Percentiles rank a stretch among this genome's conserved stretches.
These are phyloP conservation scores for Metschnikowia orientalis DNA, from an alignment of 805 yeast genomes.

Conservation along the genomic window DNA sequence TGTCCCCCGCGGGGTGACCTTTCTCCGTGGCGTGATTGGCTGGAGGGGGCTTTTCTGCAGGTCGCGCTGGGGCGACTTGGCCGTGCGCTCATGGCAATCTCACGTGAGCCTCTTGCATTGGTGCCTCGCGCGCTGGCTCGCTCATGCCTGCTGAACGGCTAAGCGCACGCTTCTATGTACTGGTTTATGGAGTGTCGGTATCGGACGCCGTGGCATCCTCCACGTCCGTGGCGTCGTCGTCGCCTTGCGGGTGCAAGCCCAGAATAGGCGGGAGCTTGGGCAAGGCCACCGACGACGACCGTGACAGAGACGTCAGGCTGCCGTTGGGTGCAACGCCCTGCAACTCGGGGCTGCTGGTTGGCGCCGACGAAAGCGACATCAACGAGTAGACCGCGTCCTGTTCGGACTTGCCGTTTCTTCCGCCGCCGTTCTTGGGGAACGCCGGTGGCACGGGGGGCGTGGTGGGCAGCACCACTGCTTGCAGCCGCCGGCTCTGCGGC, in stretches of 20 bases:
- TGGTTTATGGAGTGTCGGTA: constrained; percentile 19
- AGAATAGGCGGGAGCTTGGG: constrained; percentile 29
- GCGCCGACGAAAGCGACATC: constrained; percentile 54
- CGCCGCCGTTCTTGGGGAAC: constrained; percentile 9
- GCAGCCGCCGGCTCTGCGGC: constrained; percentile 2
- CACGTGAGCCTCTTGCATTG: no score
- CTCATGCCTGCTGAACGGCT: no score
- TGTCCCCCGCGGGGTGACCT: no score
- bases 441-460: constrained; percentile 15
- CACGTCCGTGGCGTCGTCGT: constrained; percentile 34
- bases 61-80: no score
- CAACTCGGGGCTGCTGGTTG: constrained; percentile 24
- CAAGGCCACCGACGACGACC: constrained; percentile 23
- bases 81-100: no score
- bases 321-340: constrained; percentile 5
- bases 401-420: constrained; percentile 32
- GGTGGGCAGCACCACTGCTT: not conserved
- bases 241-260: constrained; percentile 21
- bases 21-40: no score
- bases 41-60: no score
- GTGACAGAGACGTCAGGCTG: constrained; percentile 20
- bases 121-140: no score
- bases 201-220: constrained; percentile 29
- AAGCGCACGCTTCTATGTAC: no score
- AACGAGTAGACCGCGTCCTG: constrained; percentile 54